These are phyloP conservation scores for Lizonia empirigonia DNA, from an alignment of 2,329 filamentous ascomycete genomes.

Conservation along the genomic window DNA sequence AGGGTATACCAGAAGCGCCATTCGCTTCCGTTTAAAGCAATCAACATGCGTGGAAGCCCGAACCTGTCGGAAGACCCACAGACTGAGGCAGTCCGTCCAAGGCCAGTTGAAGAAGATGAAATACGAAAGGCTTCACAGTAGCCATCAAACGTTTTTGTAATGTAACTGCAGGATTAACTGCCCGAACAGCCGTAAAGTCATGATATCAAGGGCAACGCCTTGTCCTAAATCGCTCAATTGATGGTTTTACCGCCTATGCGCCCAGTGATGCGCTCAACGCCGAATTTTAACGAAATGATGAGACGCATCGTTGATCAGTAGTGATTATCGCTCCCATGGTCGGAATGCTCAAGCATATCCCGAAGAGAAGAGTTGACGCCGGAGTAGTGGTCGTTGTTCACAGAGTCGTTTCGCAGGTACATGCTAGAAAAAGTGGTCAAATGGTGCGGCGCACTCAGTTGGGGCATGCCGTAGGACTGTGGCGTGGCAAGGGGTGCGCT, in stretches of 20 bases:
- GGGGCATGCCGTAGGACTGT: conserved; percentile 44
- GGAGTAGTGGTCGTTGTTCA: conserved; percentile 44
- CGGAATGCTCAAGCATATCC: conserved; percentile 42
- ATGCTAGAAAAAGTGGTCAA: conserved; percentile 46
- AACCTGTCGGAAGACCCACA: conserved; percentile 8
- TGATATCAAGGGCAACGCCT: conserved; percentile 4
- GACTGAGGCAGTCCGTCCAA: neutral
- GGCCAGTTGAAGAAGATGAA: conserved; percentile 5
- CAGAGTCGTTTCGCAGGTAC: conserved; percentile 46
- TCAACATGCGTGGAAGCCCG: conserved; percentile 7
- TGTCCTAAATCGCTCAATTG: conserved; percentile 5
- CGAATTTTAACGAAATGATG: neutral
- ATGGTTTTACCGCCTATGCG: conserved; percentile 9
- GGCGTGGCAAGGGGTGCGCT: conserved; percentile 48
- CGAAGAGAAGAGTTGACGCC: conserved; percentile 44
- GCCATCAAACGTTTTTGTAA: neutral
- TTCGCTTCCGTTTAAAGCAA: conserved; percentile 19
- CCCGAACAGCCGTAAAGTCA: conserved; percentile 14
- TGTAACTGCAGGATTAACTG: neutral
- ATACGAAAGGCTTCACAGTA: neutral
- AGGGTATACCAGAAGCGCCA: conserved; percentile 41
- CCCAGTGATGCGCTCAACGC: conserved; percentile 10
- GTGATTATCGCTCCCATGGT: conserved; percentile 40
- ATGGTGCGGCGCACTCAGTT: conserved; percentile 50
- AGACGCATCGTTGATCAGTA: conserved; percentile 9